Conservation (phyloP, 768 basidiomycete genomes). For the Xerocomellus dryophilus region DNA sequence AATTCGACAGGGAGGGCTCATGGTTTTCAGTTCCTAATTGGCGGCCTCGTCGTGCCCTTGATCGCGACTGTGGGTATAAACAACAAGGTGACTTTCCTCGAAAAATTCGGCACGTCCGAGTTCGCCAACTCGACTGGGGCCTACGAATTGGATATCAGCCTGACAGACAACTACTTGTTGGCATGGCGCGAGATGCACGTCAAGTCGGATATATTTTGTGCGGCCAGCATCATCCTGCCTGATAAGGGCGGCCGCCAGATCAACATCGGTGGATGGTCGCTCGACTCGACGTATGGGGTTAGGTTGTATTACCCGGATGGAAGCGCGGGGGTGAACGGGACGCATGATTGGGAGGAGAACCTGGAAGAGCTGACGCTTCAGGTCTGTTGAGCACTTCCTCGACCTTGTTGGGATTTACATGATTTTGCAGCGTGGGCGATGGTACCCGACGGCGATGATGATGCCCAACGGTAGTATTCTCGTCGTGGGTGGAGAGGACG, state of each 20-base stretch:
- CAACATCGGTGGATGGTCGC: slow-evolving; percentile 51
- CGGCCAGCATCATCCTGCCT: slow-evolving; percentile 68
- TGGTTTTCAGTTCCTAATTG: slow-evolving; percentile 40
- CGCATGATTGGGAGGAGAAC: slow-evolving; percentile 81
- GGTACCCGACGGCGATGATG: slow-evolving; percentile 70
- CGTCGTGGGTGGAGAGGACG: slow-evolving; percentile 72
- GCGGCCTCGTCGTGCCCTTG: slow-evolving; percentile 67
- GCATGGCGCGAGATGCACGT: slow-evolving; percentile 79
- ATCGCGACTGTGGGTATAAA: slow-evolving; percentile 76
- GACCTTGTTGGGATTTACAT: background rate
- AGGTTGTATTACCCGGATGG: slow-evolving; percentile 74
- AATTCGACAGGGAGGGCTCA: background rate
- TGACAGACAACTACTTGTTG: slow-evolving; percentile 40
- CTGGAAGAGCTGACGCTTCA: slow-evolving; percentile 54
- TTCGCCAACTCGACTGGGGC: slow-evolving; percentile 69
- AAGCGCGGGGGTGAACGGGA: slow-evolving; percentile 61
- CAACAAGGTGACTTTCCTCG: slow-evolving; percentile 77
- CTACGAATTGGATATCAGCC: slow-evolving; percentile 69
- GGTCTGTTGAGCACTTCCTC: slow-evolving; percentile 33
- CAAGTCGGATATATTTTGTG: slow-evolving; percentile 78
- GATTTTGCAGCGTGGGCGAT: slow-evolving; percentile 51
- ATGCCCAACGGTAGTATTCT: slow-evolving; percentile 72
- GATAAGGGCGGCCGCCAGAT: slow-evolving; percentile 54
- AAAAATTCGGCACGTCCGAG: slow-evolving; percentile 66
- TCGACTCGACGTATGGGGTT: slow-evolving; percentile 67